Evolutionary conservation across 2,329 filamentous ascomycete species (phyloP), one percentile per base, ranked within the genome.

Genomic region (Ustulina deusta): DNA sequence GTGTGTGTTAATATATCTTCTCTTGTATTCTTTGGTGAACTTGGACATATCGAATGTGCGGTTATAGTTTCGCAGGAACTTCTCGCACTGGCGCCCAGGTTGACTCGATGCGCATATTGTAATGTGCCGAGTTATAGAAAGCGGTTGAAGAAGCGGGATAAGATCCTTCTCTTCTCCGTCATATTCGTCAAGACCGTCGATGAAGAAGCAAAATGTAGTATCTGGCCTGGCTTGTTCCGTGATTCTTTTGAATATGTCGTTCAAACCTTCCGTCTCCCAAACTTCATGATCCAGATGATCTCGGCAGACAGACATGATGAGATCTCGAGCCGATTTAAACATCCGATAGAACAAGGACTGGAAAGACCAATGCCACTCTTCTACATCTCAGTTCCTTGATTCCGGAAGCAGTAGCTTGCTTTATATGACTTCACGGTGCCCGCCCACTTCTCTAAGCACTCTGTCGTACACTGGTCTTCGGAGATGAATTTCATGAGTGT

Each of bases 71-170:
- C 1, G 58, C 17, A 61, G 34, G 46, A 42, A 29, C 46, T n/a
- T 22, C n/a, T 61, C 58, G 48, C 52, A 61, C 20, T 52, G 58
- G 34, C 58, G 58, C 10, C 58, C 46, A 42, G 58, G 48, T 1
- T 49, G 59, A n/a, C 59, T 61, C 15, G 59, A 54, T 1, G 48
- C 27, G n/a, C 59, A 61, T 32, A 54, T 61, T n/a, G 54, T 61
- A 3, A 61, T 61, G 34, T 61, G 13, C 25, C 3, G 10, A 0
- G 48, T 25, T 17, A 17, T 10, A 2, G 48, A 44, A 1, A 61
- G 32, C 25, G 17, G 13, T 20, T 32, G 13, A 11, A 57, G 6
- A 7, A 57, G 38, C 15, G n/a, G 17, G 15, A 57, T 29, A 10
- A 57, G 32, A 3, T 42, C 38, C 15, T 44, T 44, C 55, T 57